A percentile compares a stretch with the other conserved stretches of the same genome.
Conservation (phyloP, 768 basidiomycete species). For the Lentinula guzmanii region DNA sequence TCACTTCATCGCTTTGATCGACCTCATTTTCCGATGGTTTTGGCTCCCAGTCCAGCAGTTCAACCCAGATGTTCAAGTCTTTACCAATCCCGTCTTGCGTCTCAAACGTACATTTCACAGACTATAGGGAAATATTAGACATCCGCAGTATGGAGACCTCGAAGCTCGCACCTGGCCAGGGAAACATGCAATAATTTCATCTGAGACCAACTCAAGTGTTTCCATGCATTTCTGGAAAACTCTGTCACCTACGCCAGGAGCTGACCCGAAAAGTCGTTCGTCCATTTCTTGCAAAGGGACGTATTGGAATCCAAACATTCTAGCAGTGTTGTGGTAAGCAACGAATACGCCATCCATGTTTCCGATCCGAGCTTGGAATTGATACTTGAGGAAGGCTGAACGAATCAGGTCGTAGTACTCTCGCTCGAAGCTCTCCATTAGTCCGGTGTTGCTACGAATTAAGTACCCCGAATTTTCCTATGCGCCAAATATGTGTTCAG, state of each 20-base stretch:
- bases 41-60: constrained; percentile 45
- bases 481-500: background rate
- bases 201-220: constrained; percentile 61
- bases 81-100: constrained; percentile 31
- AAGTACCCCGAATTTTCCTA: constrained; percentile 79
- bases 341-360: constrained; percentile 94
- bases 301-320: constrained; percentile 93
- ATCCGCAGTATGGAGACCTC: background rate
- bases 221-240: constrained; percentile 72
- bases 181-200: constrained; percentile 53
- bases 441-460: constrained; percentile 58
- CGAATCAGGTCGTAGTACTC: constrained; percentile 95
- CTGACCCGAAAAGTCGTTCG: constrained; percentile 59
- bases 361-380: constrained; percentile 94
- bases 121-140: constrained; percentile 20
- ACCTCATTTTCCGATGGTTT: background rate
- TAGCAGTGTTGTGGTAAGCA: constrained; percentile 81
- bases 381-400: constrained; percentile 93
- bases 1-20: constrained; percentile 11
- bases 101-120: constrained; percentile 57
- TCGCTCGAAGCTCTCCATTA: constrained; percentile 76
- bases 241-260: constrained; percentile 51
- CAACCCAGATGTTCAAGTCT: constrained; percentile 59
- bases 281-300: constrained; percentile 87
- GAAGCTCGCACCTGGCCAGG: constrained; percentile 53